Conservation (phyloP, 805 yeast genomes). For the Candida namnaoensis region DNA sequence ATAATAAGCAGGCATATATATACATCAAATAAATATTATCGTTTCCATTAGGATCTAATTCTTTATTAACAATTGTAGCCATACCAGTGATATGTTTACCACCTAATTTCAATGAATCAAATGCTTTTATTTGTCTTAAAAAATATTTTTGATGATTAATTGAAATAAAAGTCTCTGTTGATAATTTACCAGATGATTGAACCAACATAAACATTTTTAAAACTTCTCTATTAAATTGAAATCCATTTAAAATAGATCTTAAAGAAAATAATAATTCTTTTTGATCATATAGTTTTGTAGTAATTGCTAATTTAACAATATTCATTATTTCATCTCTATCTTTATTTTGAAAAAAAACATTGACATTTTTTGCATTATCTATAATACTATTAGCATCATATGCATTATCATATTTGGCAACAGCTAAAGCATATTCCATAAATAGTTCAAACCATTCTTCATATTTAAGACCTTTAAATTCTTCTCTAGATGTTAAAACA, state of each 20-base stretch:
- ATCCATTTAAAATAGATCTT: conserved; percentile 54
- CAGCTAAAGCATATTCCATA: conserved; percentile 65
- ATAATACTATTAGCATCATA: conserved; percentile 63
- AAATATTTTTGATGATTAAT: conserved; percentile 87
- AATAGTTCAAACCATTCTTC: conserved; percentile 82
- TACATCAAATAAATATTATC: conserved; percentile 63
- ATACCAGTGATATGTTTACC: conserved; percentile 60
- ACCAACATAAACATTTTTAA: conserved; percentile 60
- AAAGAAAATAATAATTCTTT: conserved; percentile 46
- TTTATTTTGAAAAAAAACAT: conserved; percentile 66
- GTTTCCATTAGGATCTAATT: conserved; percentile 33
- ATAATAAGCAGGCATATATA: conserved; percentile 73
- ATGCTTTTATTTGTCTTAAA: conserved; percentile 82
- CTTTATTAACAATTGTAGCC: conserved; percentile 58
- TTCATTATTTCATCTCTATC: conserved; percentile 50
- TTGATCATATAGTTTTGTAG: conserved; percentile 39
- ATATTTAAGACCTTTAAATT: conserved; percentile 68
- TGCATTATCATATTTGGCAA: conserved; percentile 48
- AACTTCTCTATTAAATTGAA: conserved; percentile 68
- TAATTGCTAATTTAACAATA: conserved; percentile 60
- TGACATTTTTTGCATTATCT: conserved; percentile 68
- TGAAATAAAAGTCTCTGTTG: conserved; percentile 56
- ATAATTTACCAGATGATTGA: conserved; percentile 50
- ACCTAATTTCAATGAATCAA: conserved; percentile 54
- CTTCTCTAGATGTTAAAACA: conserved; percentile 38